Percentiles rank a stretch among this genome's conserved stretches.
Conservation (phyloP, 2,329 filamentous ascomycete genomes). For the Lecanicillium sp. region DNA sequence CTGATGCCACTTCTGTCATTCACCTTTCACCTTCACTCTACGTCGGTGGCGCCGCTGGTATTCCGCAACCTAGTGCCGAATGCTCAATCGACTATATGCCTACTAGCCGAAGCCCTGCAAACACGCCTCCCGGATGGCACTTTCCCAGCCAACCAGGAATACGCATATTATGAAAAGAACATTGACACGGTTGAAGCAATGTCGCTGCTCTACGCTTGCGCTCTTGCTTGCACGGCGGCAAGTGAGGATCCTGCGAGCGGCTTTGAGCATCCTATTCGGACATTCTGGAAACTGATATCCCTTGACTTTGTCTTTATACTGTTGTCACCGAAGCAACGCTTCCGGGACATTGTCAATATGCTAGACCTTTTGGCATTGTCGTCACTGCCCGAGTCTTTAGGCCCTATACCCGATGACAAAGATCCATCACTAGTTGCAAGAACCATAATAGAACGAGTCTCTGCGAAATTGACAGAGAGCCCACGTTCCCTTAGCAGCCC, state of each 20-base stretch:
- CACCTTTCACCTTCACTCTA: constrained; percentile 53
- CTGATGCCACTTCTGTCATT: constrained; percentile 57
- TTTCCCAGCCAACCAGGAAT: constrained; percentile 31
- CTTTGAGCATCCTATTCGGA: constrained; percentile 20
- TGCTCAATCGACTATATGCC: constrained; percentile 50
- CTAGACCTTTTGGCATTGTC: constrained; percentile 61
- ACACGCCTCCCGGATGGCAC: constrained; percentile 38
- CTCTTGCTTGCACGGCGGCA: constrained; percentile 48
- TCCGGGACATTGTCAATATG: constrained; percentile 54
- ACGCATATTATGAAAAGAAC: constrained; percentile 34
- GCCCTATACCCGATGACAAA: constrained; percentile 46
- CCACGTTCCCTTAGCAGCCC: constrained; percentile 30
- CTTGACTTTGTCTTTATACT: constrained; percentile 59
- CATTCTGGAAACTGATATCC: constrained; percentile 62
- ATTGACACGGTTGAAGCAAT: constrained; percentile 57
- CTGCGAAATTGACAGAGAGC: constrained; percentile 51
- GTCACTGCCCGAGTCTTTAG: constrained; percentile 53
- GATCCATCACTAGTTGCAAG: constrained; percentile 34
- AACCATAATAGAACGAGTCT: constrained; percentile 53
- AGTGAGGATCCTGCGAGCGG: constrained; percentile 21
- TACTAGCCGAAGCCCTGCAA: constrained; percentile 50
- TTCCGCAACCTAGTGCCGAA: constrained; percentile 47
- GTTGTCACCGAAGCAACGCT: constrained; percentile 57
- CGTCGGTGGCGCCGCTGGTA: constrained; percentile 49
- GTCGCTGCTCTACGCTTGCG: constrained; percentile 55